These are phyloP conservation scores for Hypomontagnella submonticulosa DNA, from an alignment of 495 filamentous ascomycete genomes.

Conservation along the genomic window DNA sequence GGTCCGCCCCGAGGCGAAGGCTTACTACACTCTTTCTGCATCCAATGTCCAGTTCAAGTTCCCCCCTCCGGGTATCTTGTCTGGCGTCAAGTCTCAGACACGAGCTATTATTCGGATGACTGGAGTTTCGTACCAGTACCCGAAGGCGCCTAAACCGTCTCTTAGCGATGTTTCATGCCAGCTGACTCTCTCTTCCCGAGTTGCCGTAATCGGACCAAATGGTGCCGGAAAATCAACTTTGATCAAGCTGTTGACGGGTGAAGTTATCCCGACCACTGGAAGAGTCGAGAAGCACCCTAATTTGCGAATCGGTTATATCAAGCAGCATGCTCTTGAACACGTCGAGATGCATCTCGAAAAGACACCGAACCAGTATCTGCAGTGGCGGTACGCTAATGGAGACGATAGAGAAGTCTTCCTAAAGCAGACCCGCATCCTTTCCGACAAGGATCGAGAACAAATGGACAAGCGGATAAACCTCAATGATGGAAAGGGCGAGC, in stretches of 20 bases:
- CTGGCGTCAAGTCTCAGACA: slow-evolving; percentile 93
- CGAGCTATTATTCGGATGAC: slow-evolving; percentile 95
- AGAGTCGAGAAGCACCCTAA: slow-evolving; percentile 99
- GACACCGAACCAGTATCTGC: slow-evolving; percentile 97
- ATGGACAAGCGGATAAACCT: slow-evolving; percentile 90
- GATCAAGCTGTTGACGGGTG: slow-evolving; percentile 98
- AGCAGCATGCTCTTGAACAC: slow-evolving; percentile 98
- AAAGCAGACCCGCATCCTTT: slow-evolving; percentile 95
- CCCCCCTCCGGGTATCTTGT: slow-evolving; percentile 91
- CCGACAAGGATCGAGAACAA: slow-evolving; percentile 83
- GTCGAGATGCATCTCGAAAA: slow-evolving; percentile 99
- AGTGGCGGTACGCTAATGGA: slow-evolving; percentile 97
- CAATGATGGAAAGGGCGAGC: slow-evolving; percentile 79
- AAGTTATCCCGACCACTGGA: slow-evolving; percentile 85
- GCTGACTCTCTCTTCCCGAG: slow-evolving; percentile 88
- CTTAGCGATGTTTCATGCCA: slow-evolving; percentile 86
- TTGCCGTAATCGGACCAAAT: slow-evolving; percentile 96
- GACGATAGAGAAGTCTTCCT: slow-evolving; percentile 96
- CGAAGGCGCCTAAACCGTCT: slow-evolving; percentile 83
- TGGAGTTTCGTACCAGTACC: slow-evolving; percentile 90
- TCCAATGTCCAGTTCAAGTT: slow-evolving; percentile 96
- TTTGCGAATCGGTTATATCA: slow-evolving; percentile 98
- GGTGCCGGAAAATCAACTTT: slow-evolving; percentile 98
- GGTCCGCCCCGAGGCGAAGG: slow-evolving; percentile 94
- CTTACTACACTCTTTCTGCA: slow-evolving; percentile 96